Evolutionary conservation across 164 flowering plant species (phyloP).

Genomic region (Malania oleifera): DNA sequence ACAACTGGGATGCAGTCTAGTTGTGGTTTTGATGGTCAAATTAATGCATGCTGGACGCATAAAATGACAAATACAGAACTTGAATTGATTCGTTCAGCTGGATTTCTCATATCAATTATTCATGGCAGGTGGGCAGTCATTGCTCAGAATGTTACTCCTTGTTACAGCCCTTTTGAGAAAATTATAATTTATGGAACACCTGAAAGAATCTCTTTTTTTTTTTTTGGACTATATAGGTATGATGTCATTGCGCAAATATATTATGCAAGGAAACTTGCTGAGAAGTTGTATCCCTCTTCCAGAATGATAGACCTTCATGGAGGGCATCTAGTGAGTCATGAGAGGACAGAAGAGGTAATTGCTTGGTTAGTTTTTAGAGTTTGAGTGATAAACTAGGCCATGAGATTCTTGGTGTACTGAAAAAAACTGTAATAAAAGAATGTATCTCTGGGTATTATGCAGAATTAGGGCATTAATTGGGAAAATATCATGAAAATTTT

Average conservation of each 20-base stretch:
- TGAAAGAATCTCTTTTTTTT: slow-evolving; percentile 5
- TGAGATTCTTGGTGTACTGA: too few species aligned
- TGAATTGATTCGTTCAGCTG: slow-evolving; percentile 56
- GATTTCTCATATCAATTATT: slow-evolving; percentile 80
- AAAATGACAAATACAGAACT: slow-evolving; percentile 59
- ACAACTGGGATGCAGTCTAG: slow-evolving; percentile 85
- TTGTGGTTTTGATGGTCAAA: slow-evolving; percentile 85
- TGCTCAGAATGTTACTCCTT: not conserved
- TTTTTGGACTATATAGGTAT: slow-evolving; percentile 41
- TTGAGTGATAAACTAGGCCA: too few species aligned
- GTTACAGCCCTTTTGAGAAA: slow-evolving; percentile 1
- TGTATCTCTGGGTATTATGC: too few species aligned
- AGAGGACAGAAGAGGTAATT: slow-evolving; percentile 79
- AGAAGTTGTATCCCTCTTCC: slow-evolving; percentile 71
- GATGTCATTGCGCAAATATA: slow-evolving; percentile 83
- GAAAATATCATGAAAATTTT: too few species aligned
- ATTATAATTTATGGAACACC: not conserved
- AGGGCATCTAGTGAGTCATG: slow-evolving; percentile 93
- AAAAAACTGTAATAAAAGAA: too few species aligned
- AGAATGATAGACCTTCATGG: slow-evolving; percentile 91
- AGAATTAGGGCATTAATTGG: too few species aligned
- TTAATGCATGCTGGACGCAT: slow-evolving; percentile 95
- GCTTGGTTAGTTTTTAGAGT: too few species aligned
- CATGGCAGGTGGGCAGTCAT: slow-evolving; percentile 76
- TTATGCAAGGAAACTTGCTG: slow-evolving; percentile 72